These are phyloP conservation scores for Wickerhamomyces subpelliculosus DNA, from an alignment of 805 yeast species.

Conservation along the genomic window DNA sequence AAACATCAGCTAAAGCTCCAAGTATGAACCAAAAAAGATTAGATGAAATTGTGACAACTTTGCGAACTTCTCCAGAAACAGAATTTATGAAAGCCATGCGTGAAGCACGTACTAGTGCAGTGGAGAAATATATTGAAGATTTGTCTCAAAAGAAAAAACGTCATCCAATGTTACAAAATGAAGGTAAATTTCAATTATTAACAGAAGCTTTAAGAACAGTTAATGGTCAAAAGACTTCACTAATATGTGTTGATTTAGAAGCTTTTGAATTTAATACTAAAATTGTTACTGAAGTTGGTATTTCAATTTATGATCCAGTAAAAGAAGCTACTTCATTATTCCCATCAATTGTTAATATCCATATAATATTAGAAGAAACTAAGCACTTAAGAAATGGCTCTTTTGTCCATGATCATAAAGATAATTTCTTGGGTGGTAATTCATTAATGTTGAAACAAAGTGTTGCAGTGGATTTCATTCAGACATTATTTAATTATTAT, in stretches of 20 bases:
- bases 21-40: no score
- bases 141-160: background rate
- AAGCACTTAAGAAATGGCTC: conserved; percentile 34
- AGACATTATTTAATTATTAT: conserved; percentile 37
- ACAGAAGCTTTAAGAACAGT: background rate
- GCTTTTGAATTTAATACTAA: conserved; percentile 39
- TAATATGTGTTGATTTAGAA: conserved; percentile 42
- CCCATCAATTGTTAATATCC: conserved; percentile 32
- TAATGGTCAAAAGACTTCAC: background rate
- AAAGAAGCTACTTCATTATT: conserved; percentile 27
- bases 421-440: conserved; percentile 38
- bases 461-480: conserved; percentile 33
- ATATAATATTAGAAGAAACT: conserved; percentile 36
- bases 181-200: background rate
- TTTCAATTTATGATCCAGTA: conserved; percentile 45
- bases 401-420: conserved; percentile 43
- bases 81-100: background rate
- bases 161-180: background rate
- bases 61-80: background rate
- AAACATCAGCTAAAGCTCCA: no score
- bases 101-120: background rate
- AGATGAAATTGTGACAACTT: background rate
- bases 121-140: background rate
- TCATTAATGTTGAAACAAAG: conserved; percentile 32
- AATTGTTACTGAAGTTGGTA: conserved; percentile 44